phyloP scores from a whole-genome alignment of 805 yeast genomes.

The Citeromyces nyonsensis region DNA sequence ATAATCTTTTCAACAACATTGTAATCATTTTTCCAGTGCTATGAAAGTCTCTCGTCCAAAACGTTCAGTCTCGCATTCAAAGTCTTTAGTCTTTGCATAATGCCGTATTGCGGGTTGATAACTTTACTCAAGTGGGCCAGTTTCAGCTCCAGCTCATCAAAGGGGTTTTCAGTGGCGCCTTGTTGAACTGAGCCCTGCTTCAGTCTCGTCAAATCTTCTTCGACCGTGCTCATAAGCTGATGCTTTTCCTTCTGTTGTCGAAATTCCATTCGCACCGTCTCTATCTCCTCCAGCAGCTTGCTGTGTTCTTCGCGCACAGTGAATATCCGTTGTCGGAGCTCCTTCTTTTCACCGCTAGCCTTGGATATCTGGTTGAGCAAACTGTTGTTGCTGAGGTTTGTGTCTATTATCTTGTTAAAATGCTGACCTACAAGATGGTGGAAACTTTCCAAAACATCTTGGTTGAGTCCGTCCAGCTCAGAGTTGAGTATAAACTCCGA shows the following conservation, averaged over 20 bases:
- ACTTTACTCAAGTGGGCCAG: constrained; percentile 5
- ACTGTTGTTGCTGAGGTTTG: constrained; percentile 17
- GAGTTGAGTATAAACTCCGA: constrained; percentile 11
- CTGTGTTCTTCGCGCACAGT: constrained; percentile 11
- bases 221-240: constrained; percentile 3
- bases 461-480: constrained; percentile 7
- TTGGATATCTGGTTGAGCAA: constrained; percentile 13
- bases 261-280: not conserved
- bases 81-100: not conserved
- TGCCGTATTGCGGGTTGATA: constrained; percentile 1
- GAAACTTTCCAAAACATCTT: constrained; percentile 7
- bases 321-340: constrained; percentile 13
- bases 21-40: too few species aligned
- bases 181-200: constrained; percentile 9
- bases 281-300: constrained; percentile 2
- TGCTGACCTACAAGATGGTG: constrained; percentile 9
- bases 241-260: not conserved
- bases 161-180: constrained; percentile 11
- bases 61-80: constrained; percentile 1
- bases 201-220: constrained; percentile 7
- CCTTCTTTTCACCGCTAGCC: constrained; percentile 13
- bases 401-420: constrained; percentile 17
- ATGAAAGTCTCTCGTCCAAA: not conserved
- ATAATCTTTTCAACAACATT: constrained; percentile 2
- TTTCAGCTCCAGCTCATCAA: constrained; percentile 12